Evolutionary conservation across 2,329 filamentous ascomycete genomes (phyloP), one percentile per base, ranked within the genome.

Genomic region (Colletotrichum sp.): DNA sequence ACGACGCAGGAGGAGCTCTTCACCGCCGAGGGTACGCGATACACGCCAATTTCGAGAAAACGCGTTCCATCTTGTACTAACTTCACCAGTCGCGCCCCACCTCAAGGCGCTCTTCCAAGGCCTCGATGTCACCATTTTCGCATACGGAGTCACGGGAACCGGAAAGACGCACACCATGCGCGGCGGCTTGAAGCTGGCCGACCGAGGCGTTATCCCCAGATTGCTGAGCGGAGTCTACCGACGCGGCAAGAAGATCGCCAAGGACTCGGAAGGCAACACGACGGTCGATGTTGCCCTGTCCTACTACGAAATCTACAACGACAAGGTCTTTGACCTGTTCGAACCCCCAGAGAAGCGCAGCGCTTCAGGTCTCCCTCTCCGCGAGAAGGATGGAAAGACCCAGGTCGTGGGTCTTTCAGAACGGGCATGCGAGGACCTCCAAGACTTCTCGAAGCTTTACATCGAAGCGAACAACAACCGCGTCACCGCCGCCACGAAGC

Each of bases 151-250:
- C 75, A 98, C 96, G 1, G 96, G 96, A 62, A 98, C 96, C 0
- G 96, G 96, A 71, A 98, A 98, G 86, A 98, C 96, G 75, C 95
- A 98, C 85, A 98, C 96, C 4, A 98, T 98, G 96, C 93, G 96
- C 78, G 96, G 96, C 78, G 96, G 96, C 52, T 91, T 97, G 84
- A 94, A 94, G 82, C 89, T 98, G 71, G 93, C 94, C 7, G 96
- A 98, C 71, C 91, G 96, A 79, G 96, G 96, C 77, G 94, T 97
- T 52, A 98, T 98, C 79, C 96, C 96, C 16, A 89, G 96, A 75
- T 86, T 98, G 71, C 89, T 98, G 58, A 97, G 95, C 84, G 92
- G 91, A 79, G 94, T 98, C 74, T 98, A 96, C 83, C 91, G 96
- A 64, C 90, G 95, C 76, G 93, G 94, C 77, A 94, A 95, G 85